Percentiles rank a stretch among this genome's conserved stretches.
Conservation (phyloP, 805 yeast species). For the Pichia cabralensis region DNA sequence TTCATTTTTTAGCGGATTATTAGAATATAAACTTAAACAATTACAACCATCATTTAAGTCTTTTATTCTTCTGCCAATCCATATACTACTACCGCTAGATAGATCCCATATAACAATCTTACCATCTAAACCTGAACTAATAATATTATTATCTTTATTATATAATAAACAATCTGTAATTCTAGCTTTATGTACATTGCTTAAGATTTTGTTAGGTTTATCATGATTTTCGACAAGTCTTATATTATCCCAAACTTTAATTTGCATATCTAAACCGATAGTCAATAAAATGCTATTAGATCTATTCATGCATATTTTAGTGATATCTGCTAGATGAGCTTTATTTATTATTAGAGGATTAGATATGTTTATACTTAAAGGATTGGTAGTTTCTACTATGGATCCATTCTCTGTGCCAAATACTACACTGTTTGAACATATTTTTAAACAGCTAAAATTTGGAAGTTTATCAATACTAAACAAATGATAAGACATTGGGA, state of each 20-base stretch:
- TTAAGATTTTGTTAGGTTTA: constrained; percentile 38
- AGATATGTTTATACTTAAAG: not conserved
- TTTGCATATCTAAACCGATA: constrained; percentile 45
- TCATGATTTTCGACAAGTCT: constrained; percentile 24
- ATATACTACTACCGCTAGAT: constrained; percentile 39
- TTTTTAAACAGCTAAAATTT: constrained; percentile 1
- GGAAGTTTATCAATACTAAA: constrained; percentile 6
- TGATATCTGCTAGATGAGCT: constrained; percentile 38
- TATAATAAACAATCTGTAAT: constrained; percentile 42
- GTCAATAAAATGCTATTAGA: constrained; percentile 52
- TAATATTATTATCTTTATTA: constrained; percentile 59
- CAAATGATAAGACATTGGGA: constrained; percentile 16
- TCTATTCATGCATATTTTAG: constrained; percentile 44
- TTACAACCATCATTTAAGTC: constrained; percentile 28
- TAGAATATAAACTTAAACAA: too few species aligned
- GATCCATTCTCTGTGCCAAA: constrained; percentile 4
- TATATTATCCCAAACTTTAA: constrained; percentile 50
- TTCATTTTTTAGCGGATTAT: not conserved
- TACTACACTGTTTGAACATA: not conserved
- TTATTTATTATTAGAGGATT: not conserved
- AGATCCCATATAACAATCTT: constrained; percentile 60
- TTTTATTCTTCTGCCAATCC: constrained; percentile 29
- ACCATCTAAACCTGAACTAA: constrained; percentile 48
- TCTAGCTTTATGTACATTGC: constrained; percentile 35
- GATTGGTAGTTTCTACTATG: constrained; percentile 2